phyloP scores from a whole-genome alignment of 129 eudicot species.

The Daucus carota region DH1_v3.0 NC_030383.2:48041501-48042000 shows the following conservation, averaged over 20 bases:
- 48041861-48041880: conserved; percentile 72
- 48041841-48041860: conserved; percentile 56
- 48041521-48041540: conserved; percentile 74
- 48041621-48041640: neutral
- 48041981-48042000: neutral
- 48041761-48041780: conserved; percentile 24
- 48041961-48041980: neutral
- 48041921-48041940: neutral
- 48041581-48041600: conserved; percentile 61
- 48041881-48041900: conserved; percentile 93
- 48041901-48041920: conserved; percentile 49
- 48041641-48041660: too few species aligned
- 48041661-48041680: conserved; percentile 35
- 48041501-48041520: conserved; percentile 36
- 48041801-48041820: neutral
- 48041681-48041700: conserved; percentile 63
- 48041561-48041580: conserved; percentile 82
- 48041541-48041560: conserved; percentile 74
- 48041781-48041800: neutral
- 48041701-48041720: conserved; percentile 95
- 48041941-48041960: neutral
- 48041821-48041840: neutral
- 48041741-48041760: conserved; percentile 72
- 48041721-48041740: conserved; percentile 72
- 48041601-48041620: too few species aligned